These are phyloP conservation scores for Schizosaccharomyces cryophilus DNA, from an alignment of 805 yeast species.

Conservation along the genomic window DNA sequence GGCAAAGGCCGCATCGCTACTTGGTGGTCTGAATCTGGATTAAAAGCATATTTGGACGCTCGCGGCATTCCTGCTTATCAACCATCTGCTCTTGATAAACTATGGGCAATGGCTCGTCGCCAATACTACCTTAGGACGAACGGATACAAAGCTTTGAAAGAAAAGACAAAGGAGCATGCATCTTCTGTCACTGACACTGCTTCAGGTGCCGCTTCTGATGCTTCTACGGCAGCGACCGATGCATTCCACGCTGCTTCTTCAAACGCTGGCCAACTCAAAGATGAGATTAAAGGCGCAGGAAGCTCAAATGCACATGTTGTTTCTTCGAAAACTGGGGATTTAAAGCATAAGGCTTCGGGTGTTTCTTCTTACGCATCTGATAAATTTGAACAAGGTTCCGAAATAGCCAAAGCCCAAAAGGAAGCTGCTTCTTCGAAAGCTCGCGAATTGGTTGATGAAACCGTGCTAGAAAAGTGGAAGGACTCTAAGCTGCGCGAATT, in stretches of 20 bases:
- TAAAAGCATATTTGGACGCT: slow-evolving; percentile 20
- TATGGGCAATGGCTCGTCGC: background rate
- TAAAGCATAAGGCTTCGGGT: background rate
- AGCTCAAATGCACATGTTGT: background rate
- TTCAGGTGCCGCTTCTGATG: background rate
- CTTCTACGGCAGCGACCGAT: background rate
- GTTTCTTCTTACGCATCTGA: background rate
- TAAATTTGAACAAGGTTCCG: background rate
- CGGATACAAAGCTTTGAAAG: background rate
- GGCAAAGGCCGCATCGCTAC: background rate
- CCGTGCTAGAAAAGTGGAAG: slow-evolving; percentile 16
- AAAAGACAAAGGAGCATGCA: background rate
- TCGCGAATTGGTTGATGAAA: background rate
- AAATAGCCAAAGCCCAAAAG: background rate
- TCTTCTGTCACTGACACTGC: background rate
- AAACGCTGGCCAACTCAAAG: background rate
- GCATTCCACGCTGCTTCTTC: background rate
- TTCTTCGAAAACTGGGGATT: background rate
- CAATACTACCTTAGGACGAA: background rate
- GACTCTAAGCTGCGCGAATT: slow-evolving; percentile 20
- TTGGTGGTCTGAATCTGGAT: slow-evolving; percentile 20
- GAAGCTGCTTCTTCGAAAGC: background rate
- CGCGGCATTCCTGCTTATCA: slow-evolving; percentile 13
- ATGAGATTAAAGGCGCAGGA: background rate
- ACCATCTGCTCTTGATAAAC: background rate